Evolutionary conservation across 768 basidiomycete genomes (phyloP).

Genomic region (Epithele typhae): DNA sequence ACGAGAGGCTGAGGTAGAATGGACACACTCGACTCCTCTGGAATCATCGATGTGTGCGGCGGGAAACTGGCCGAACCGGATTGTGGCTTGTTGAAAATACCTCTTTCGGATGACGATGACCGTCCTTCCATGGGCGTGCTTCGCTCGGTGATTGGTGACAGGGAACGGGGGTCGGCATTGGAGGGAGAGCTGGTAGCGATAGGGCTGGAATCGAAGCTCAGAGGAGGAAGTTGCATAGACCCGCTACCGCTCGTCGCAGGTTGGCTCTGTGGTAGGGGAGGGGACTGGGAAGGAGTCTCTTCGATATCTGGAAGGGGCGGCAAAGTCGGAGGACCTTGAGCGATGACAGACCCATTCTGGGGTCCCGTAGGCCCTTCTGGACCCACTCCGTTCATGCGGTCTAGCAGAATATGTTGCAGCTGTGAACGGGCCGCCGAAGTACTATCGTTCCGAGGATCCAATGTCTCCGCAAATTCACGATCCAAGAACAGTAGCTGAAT

Average conservation of each 20-base stretch:
- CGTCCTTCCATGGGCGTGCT: constrained; percentile 28
- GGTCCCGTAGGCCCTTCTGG: constrained; percentile 10
- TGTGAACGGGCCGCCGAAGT: constrained; percentile 64
- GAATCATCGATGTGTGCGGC: constrained; percentile 1
- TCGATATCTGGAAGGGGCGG: constrained; percentile 20
- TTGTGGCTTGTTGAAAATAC: neutral
- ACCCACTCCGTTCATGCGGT: constrained; percentile 49
- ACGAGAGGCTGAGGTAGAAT: constrained; percentile 16
- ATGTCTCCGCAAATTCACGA: constrained; percentile 71
- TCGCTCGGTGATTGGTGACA: constrained; percentile 69
- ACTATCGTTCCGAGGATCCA: constrained; percentile 75
- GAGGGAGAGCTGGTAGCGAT: constrained; percentile 2
- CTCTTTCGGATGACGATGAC: constrained; percentile 14
- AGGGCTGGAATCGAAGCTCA: constrained; percentile 40
- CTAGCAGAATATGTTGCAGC: constrained; percentile 57
- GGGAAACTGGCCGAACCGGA: neutral
- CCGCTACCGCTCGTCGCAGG: constrained; percentile 6
- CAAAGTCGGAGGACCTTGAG: constrained; percentile 17
- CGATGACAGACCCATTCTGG: constrained; percentile 5
- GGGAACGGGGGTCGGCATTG: constrained; percentile 25
- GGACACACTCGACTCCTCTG: constrained; percentile 9
- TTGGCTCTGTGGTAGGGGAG: constrained; percentile 2
- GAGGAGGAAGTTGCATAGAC: constrained; percentile 54
- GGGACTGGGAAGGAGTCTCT: neutral
- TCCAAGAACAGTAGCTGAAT: constrained; percentile 80